Evolutionary conservation across 2,329 filamentous ascomycete species (phyloP).

Genomic region (Basipetospora sp.): DNA sequence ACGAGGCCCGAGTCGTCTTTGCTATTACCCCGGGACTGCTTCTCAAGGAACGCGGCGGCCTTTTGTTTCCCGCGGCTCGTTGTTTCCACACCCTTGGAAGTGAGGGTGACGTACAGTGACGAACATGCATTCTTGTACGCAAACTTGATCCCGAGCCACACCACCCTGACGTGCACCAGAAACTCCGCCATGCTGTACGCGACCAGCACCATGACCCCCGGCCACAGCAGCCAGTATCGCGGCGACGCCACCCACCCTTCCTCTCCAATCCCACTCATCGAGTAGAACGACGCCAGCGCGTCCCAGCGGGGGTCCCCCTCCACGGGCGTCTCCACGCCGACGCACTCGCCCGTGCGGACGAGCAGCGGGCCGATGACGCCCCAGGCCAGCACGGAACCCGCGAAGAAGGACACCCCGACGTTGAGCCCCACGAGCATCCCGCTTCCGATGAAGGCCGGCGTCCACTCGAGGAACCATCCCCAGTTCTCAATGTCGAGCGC

Average conservation of each 20-base stretch:
- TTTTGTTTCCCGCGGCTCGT: too few relatives aligned
- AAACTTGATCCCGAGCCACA: constrained; percentile 21
- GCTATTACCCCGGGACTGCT: constrained; percentile 21
- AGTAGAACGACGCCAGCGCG: constrained; percentile 16
- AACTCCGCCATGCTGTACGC: constrained; percentile 27
- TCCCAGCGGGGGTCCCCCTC: constrained; percentile 16
- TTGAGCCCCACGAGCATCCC: constrained; percentile 37
- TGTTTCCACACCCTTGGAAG: constrained; percentile 19
- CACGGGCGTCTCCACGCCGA: constrained; percentile 24
- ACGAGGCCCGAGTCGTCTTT: constrained; percentile 17
- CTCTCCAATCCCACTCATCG: constrained; percentile 16
- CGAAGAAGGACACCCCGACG: constrained; percentile 42
- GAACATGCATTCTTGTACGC: constrained; percentile 16
- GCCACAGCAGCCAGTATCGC: constrained; percentile 29
- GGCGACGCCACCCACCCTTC: constrained; percentile 20
- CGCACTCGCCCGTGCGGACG: constrained; percentile 34
- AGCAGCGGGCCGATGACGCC: constrained; percentile 33
- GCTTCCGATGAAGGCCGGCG: constrained; percentile 46
- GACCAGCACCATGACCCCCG: constrained; percentile 29
- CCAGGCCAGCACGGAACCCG: constrained; percentile 40
- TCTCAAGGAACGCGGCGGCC: constrained; percentile 20
- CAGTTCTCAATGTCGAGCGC: constrained; percentile 43
- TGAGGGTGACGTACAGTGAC: constrained; percentile 17
- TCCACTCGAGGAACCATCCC: constrained; percentile 46
- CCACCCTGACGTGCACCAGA: constrained; percentile 23